phyloP scores from a whole-genome alignment of 2,329 filamentous ascomycete species.

The Botrytis pseudocinerea region DNA sequence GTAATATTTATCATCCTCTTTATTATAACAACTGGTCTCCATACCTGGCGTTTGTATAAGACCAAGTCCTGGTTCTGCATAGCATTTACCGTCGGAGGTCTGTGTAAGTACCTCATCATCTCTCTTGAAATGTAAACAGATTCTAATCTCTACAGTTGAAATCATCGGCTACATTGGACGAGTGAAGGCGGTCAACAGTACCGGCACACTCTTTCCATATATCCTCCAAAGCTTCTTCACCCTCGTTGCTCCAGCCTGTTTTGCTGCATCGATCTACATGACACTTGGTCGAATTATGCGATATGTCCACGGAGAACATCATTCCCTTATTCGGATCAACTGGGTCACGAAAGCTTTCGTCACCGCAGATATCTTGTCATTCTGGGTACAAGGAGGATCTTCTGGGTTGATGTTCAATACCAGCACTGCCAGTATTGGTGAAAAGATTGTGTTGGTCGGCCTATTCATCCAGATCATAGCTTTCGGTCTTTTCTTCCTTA shows the following conservation, averaged over 20 bases:
- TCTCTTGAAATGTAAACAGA: neutral
- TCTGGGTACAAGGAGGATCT: conserved; percentile 49
- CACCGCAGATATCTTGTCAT: conserved; percentile 53
- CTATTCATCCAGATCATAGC: conserved; percentile 58
- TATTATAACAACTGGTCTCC: conserved; percentile 32
- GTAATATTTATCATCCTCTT: conserved; percentile 45
- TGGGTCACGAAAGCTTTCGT: conserved; percentile 59
- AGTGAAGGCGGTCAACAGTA: conserved; percentile 30
- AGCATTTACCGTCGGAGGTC: conserved; percentile 43
- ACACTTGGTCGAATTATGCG: conserved; percentile 36
- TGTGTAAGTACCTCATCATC: conserved; percentile 39
- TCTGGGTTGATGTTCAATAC: neutral
- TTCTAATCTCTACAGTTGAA: conserved; percentile 40
- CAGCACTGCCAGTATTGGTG: conserved; percentile 39
- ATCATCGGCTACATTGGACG: conserved; percentile 43
- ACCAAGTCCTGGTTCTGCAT: conserved; percentile 40
- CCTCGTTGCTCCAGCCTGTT: conserved; percentile 45
- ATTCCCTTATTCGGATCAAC: conserved; percentile 43
- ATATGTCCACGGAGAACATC: conserved; percentile 40
- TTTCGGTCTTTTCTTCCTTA: conserved; percentile 56
- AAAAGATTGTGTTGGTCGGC: conserved; percentile 57
- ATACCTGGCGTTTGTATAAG: conserved; percentile 38
- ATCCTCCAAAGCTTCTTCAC: conserved; percentile 43
- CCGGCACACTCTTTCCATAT: conserved; percentile 37
- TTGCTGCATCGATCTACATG: conserved; percentile 43